Evolutionary conservation across 768 basidiomycete species (phyloP), one percentile per base, ranked within the genome.

Genomic region (Amanita inopinata): DNA sequence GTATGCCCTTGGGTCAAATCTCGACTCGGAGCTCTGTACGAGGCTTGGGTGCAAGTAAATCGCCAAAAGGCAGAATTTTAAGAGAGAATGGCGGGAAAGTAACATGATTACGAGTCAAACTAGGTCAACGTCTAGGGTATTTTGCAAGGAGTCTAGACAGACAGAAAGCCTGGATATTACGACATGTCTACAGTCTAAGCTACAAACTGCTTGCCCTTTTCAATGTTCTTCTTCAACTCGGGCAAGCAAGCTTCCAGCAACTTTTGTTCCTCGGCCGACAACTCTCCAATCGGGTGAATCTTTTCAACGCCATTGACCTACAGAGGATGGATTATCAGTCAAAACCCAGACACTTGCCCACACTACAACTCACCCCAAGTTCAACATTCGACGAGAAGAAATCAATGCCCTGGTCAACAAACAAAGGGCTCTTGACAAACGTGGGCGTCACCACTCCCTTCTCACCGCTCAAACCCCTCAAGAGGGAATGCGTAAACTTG

Each of bases 181-280:
- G 7, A 28, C 27, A 28, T n/a, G n/a, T 35, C 34, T 19, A 35
- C 18, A 14, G 11, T 40, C 39, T 43, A 35, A 58, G 74, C 74
- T 51, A 76, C 83, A 50, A 88, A 89, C 33, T 74, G 72, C 64
- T 72, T 78, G 65, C 92, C 92, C 80, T 92, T 97, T 66, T 88
- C 86, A 55, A 97, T 94, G 78, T 96, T 97, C 80, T 87, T 92
- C 78, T 87, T 86, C 55, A 99, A 77, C 53, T 91, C 89, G 51
- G 89, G 88, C 55, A 92, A 60, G 71, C 85, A 89, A 23, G 82
- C 91, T 18, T 78, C 83, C 55, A 99, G 68, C 46, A 96, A 73
- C 59, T 78, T 76, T 73, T 92, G 63, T 70, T 99, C 96, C 57
- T 82, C 75, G 22, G 79, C 69, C 24, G 89, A 75, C 53, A 99